These are phyloP conservation scores for Phytophthora parvispora DNA, from an alignment of 352 stramenopile genomes.

Conservation along the genomic window DNA sequence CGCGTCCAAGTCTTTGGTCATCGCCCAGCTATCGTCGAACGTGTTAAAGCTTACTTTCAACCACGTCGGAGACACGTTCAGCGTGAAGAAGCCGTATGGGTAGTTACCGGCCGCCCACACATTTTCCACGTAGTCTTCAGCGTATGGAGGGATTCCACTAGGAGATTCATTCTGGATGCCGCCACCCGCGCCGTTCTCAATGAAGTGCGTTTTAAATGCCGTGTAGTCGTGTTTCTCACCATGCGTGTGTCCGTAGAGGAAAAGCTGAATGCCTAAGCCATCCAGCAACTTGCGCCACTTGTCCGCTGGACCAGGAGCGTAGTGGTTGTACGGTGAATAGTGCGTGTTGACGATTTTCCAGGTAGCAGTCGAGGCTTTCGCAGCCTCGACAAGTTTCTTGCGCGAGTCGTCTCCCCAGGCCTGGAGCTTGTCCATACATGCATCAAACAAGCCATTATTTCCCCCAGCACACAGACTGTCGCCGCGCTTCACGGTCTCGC, in stretches of 20 bases:
- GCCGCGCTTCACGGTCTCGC: conserved; percentile 63
- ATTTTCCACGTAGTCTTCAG: conserved; percentile 69
- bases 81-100: conserved; percentile 78
- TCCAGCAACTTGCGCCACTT: conserved; percentile 71
- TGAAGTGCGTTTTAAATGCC: conserved; percentile 75
- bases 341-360: conserved; percentile 91
- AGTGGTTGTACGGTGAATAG: conserved; percentile 87
- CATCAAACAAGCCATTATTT: conserved; percentile 71
- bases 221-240: conserved; percentile 82
- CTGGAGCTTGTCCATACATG: conserved; percentile 75
- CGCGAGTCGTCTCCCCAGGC: conserved; percentile 71
- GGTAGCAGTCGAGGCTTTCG: conserved; percentile 70
- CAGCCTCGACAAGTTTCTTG: conserved; percentile 56
- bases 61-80: conserved; percentile 70
- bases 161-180: conserved; percentile 81
- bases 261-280: conserved; percentile 67
- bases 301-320: conserved; percentile 51
- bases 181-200: conserved; percentile 81
- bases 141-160: conserved; percentile 71
- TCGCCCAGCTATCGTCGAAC: conserved; percentile 71
- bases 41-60: conserved; percentile 71
- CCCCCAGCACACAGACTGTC: conserved; percentile 62
- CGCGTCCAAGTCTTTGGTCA: conserved; percentile 55
- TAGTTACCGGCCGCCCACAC: conserved; percentile 72
- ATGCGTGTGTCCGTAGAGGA: conserved; percentile 79